Percentiles rank a stretch among this genome's conserved stretches.
Evolutionary conservation across 1,284 basidiomycete genomes (phyloP).

Genomic region (Ceratobasidium sp.): DNA sequence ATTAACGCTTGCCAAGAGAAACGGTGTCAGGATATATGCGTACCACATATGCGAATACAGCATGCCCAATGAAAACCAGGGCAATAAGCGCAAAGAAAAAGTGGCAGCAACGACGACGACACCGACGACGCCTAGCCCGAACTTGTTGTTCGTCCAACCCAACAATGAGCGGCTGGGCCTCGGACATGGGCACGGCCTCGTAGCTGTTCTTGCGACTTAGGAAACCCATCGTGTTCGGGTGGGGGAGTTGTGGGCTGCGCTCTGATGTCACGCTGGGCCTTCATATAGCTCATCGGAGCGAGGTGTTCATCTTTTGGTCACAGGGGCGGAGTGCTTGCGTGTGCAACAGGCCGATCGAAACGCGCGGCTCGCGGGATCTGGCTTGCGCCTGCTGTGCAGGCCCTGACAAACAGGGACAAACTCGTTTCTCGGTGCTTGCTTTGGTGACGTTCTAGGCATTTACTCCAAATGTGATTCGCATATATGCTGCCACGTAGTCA

Average conservation of each 20-base stretch:
- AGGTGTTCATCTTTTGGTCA: no score
- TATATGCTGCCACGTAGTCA: not conserved
- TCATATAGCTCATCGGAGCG: not conserved
- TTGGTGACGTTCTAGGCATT: not conserved
- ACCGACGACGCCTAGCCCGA: slow-evolving; percentile 22
- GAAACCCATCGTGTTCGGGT: not conserved
- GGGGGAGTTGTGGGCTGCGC: not conserved
- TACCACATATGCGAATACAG: slow-evolving; percentile 25
- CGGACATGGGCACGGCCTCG: slow-evolving; percentile 10
- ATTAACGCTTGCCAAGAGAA: not conserved
- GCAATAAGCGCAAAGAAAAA: slow-evolving; percentile 21
- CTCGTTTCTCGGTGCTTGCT: not conserved
- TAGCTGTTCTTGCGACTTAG: slow-evolving; percentile 3
- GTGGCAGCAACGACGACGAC: slow-evolving; percentile 22
- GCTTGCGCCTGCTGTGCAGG: slow-evolving; percentile 21
- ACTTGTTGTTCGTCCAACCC: slow-evolving; percentile 19
- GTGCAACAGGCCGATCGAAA: slow-evolving; percentile 24
- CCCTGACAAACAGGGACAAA: not conserved
- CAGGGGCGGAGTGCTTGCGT: slow-evolving; percentile 28
- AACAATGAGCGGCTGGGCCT: slow-evolving; percentile 9
- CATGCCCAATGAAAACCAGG: slow-evolving; percentile 23
- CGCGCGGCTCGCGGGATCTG: slow-evolving; percentile 34
- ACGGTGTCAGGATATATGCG: not conserved
- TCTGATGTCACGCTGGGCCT: not conserved
- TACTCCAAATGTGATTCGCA: not conserved